Evolutionary conservation across 176 grass and related monocot species (phyloP).

Genomic region (Hsuehochloa calcarea): DNA sequence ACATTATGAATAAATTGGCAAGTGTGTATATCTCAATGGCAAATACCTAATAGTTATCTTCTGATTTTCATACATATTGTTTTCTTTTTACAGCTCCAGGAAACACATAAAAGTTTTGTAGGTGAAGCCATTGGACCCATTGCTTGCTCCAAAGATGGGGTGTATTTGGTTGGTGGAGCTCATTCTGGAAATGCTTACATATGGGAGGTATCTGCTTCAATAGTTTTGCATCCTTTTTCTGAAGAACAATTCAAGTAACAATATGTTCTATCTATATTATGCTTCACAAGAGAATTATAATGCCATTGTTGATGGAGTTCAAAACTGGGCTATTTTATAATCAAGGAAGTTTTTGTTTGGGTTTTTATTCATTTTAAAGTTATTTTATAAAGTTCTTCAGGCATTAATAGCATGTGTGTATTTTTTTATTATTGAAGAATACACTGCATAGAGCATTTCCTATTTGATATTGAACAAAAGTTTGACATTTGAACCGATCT

Average conservation of each 20-base stretch:
- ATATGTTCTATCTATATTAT: neutral
- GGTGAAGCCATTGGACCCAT: slow-evolving; percentile 34
- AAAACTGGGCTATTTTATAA: neutral
- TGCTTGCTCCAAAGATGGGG: slow-evolving; percentile 37
- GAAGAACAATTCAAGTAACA: neutral
- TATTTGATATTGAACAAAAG: neutral
- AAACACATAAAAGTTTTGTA: slow-evolving; percentile 25
- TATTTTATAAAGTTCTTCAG: neutral
- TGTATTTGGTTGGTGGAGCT: slow-evolving; percentile 37
- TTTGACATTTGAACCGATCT: neutral
- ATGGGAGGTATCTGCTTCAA: slow-evolving; percentile 35
- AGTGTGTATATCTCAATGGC: neutral
- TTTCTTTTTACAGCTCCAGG: slow-evolving; percentile 13
- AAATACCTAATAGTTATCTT: neutral
- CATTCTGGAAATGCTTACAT: slow-evolving; percentile 38
- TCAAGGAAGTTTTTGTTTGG: neutral
- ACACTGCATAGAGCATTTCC: neutral
- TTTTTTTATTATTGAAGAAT: neutral
- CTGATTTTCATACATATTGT: neutral
- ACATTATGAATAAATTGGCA: neutral
- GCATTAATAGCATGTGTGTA: neutral
- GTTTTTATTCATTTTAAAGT: neutral
- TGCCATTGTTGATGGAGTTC: neutral
- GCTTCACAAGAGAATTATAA: neutral
- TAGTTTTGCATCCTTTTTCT: neutral